Base-by-base conservation (phyloP, 768 basidiomycete species). In the Roridomyces roridus region DNA sequence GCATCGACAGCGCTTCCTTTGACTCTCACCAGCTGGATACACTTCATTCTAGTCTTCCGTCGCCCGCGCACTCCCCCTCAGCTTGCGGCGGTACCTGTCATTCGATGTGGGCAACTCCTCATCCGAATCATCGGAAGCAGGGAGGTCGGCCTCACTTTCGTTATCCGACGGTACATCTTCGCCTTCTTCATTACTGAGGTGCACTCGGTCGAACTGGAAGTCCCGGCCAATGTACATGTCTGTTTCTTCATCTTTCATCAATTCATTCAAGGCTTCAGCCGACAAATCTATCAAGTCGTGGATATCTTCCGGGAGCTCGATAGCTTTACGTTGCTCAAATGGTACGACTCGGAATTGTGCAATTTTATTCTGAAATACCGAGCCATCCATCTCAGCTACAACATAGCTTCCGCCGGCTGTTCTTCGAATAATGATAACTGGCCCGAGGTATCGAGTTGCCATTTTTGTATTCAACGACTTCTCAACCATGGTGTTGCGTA, bases 401-500 rank as follows among this genome's bases (percentile, higher is more conserved):
- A 55, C 60, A 29, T 71, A 74, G 0, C 68, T 52, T 9, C 70
- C 68, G 0, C 67, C 68, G 9, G 18, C 52, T 9, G 64, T 70
- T 7, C 65, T 54, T 0, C 63, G 50, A 6, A 74, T 49, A 2
- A 78, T 69, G 6, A 71, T 59, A 15, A 70, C 62, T 0, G 76
- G 78, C 1, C 77, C 74, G 1, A 72, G 51, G 42, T 77, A 78
- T 0, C 66, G 11, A 0, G 25, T 9, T 1, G 51, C 57, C 23
- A 65, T 69, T 50, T 78, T 77, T 0, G 61, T 31, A 11, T 69
- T 67, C 1, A 73, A 58, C 0, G 70, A 59, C 12, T 65, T 69
- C 34, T 76, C 73, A 10, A 71, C 58, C 2, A 34, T 24, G 3
- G 71, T 71, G 48, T 80, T 78, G 4, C 70, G 54, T 0, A 74